Evolutionary conservation across 2,329 filamentous ascomycete species (phyloP).

Genomic region (Fusarium penzigii): DNA sequence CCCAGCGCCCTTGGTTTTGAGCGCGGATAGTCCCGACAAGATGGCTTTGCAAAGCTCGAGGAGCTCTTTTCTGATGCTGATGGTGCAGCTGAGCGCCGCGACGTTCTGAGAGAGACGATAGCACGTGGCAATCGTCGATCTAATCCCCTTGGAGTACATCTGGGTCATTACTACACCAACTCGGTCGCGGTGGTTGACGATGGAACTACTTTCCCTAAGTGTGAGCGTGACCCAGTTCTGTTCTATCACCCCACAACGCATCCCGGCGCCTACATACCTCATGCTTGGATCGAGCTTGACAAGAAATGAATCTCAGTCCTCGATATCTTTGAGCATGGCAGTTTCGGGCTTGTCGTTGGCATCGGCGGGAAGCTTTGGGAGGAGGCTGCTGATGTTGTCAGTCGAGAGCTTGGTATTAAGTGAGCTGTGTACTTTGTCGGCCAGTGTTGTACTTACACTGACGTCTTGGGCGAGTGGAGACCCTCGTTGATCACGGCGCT

Average conservation of each 20-base stretch:
- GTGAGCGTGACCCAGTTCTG: conserved; percentile 41
- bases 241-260: conserved; percentile 52
- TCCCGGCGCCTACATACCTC: conserved; percentile 60
- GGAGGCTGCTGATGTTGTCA: conserved; percentile 44
- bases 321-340: conserved; percentile 58
- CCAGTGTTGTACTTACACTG: conserved; percentile 58
- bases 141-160: conserved; percentile 11
- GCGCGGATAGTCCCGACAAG: conserved; percentile 11
- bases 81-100: conserved; percentile 12
- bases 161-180: conserved; percentile 11
- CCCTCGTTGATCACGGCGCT: conserved; percentile 77
- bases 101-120: conserved; percentile 1
- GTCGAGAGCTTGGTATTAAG: conserved; percentile 42
- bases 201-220: conserved; percentile 10
- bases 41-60: conserved; percentile 10
- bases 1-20: conserved; percentile 48
- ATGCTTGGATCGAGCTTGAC: conserved; percentile 60
- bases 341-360: conserved; percentile 53
- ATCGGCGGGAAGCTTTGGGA: conserved; percentile 59
- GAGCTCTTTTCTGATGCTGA: conserved; percentile 14
- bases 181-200: conserved; percentile 38
- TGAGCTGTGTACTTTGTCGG: conserved; percentile 56
- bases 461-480: conserved; percentile 67
- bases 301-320: conserved; percentile 52
- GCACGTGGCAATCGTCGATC: conserved; percentile 9